These are phyloP conservation scores for Rhynchospora tenuis DNA, from an alignment of 176 grass and related monocot genomes.

Conservation along the genomic window DNA sequence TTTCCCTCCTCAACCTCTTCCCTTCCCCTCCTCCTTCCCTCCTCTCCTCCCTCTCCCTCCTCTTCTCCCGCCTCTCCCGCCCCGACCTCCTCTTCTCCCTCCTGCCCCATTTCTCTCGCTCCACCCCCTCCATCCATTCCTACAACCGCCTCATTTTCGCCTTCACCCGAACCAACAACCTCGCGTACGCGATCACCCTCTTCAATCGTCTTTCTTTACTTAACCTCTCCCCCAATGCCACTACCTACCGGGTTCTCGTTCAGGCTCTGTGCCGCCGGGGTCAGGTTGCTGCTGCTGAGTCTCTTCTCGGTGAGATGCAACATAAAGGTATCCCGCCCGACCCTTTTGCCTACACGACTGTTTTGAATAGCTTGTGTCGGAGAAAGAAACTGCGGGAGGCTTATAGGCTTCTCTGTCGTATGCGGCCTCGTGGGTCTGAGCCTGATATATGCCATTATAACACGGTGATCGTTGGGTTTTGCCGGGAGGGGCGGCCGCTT, in stretches of 20 bases:
- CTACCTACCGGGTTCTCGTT: slow-evolving; percentile 59
- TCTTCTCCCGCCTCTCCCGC: slow-evolving; percentile 40
- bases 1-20: slow-evolving; percentile 41
- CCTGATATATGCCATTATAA: slow-evolving; percentile 77
- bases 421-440: slow-evolving; percentile 51
- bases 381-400: slow-evolving; percentile 68
- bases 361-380: slow-evolving; percentile 64
- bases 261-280: slow-evolving; percentile 52
- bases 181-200: slow-evolving; percentile 50
- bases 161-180: slow-evolving; percentile 40
- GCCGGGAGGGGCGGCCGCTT: slow-evolving; percentile 46
- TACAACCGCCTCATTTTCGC: slow-evolving; percentile 72
- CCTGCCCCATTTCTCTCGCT: slow-evolving; percentile 33
- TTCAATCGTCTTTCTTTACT: slow-evolving; percentile 49
- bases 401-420: slow-evolving; percentile 71
- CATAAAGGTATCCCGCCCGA: slow-evolving; percentile 64
- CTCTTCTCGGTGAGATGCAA: slow-evolving; percentile 73
- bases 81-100: slow-evolving; percentile 45
- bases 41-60: slow-evolving; percentile 37
- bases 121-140: slow-evolving; percentile 45
- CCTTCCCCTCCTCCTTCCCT: slow-evolving; percentile 43
- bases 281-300: slow-evolving; percentile 46
- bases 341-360: slow-evolving; percentile 47
- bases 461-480: slow-evolving; percentile 63
- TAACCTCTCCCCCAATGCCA: slow-evolving; percentile 41